phyloP scores from a whole-genome alignment of 306 rosid genomes.

The Alnus rubra region DNA sequence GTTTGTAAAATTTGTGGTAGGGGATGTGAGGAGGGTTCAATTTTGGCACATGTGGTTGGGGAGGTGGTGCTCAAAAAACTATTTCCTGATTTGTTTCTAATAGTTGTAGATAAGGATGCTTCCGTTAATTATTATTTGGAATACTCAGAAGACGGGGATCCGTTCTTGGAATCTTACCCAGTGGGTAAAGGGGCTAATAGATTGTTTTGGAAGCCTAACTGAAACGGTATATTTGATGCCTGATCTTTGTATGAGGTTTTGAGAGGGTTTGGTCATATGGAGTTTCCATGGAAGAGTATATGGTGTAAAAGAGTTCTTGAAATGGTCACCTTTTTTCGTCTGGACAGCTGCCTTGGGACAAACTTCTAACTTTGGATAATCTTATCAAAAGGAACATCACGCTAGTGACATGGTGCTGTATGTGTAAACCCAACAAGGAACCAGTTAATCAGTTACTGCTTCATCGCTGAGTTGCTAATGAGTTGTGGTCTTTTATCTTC shows the following conservation, averaged over 20 bases:
- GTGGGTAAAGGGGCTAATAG: neutral
- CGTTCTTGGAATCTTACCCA: neutral
- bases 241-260: neutral
- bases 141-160: neutral
- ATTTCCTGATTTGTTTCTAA: no score
- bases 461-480: neutral
- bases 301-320: no score
- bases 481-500: neutral
- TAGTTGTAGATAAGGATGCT: neutral
- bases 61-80: neutral
- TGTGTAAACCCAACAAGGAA: neutral
- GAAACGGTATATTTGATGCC: neutral
- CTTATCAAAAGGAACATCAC: neutral
- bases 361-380: neutral
- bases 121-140: neutral
- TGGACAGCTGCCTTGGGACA: neutral
- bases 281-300: neutral
- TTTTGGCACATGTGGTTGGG: neutral
- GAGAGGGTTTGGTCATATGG: neutral
- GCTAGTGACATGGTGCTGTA: neutral
- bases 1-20: neutral
- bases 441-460: no score
- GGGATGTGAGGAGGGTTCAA: neutral
- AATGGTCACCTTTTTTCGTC: no score
- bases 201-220: neutral